Conservation (phyloP, 1,139 yeast genomes). For the Geotrichum fermentans region DNA sequence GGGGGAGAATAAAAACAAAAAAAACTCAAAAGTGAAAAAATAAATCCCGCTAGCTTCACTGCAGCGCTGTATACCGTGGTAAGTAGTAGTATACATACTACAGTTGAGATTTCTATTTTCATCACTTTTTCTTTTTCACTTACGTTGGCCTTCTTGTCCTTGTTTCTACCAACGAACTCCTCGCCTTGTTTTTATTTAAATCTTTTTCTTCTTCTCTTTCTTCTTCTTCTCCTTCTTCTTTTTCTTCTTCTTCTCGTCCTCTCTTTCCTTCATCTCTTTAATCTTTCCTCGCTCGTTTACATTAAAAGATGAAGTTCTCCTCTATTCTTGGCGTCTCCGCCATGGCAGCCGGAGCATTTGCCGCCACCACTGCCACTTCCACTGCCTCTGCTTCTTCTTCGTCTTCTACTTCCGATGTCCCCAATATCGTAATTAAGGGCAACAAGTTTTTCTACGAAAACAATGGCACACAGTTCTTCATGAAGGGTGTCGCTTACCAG, state of each 20-base stretch:
- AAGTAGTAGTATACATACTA: no score
- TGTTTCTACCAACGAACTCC: no score
- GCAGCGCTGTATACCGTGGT: no score
- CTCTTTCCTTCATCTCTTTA: constrained; percentile 4
- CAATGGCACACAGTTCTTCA: constrained; percentile 78
- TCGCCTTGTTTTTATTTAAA: background rate
- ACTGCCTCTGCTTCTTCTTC: constrained; percentile 23
- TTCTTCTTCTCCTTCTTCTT: constrained; percentile 8
- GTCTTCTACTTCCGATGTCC: constrained; percentile 21
- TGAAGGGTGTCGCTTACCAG: constrained; percentile 80
- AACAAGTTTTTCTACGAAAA: constrained; percentile 69
- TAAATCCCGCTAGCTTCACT: no score
- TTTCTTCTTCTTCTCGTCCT: constrained; percentile 4
- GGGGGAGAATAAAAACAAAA: no score
- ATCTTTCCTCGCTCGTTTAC: background rate
- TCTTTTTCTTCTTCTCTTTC: background rate
- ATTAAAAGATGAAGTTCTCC: background rate
- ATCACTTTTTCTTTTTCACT: no score
- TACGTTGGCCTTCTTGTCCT: no score
- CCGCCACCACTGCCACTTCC: constrained; percentile 14
- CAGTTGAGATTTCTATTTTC: no score
- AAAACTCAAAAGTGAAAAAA: no score
- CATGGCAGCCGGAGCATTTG: constrained; percentile 18
- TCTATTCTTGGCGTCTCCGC: constrained; percentile 21
- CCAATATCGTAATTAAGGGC: constrained; percentile 39